phyloP scores from a whole-genome alignment of 306 rosid genomes.

The Vicia faba region DNA sequence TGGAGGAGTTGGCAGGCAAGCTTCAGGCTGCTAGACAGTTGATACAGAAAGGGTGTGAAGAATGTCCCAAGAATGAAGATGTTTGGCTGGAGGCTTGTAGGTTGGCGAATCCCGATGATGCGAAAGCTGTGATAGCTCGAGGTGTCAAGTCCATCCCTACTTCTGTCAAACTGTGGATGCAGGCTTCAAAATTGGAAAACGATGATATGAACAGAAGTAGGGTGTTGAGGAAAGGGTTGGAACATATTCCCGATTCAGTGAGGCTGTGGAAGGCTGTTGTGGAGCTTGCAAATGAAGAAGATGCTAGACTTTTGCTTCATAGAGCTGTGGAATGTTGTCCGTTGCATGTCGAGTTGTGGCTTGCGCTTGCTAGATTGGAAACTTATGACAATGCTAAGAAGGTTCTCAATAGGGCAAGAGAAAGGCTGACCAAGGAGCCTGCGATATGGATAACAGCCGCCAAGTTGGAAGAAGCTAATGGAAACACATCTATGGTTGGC shows the following conservation, averaged over 20 bases:
- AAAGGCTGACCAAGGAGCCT: slow-evolving; percentile 79
- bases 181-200: slow-evolving; percentile 77
- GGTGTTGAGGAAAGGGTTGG: slow-evolving; percentile 87
- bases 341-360: slow-evolving; percentile 88
- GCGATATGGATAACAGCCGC: slow-evolving; percentile 93
- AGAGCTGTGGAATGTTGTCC: slow-evolving; percentile 94
- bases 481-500: slow-evolving; percentile 78
- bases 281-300: slow-evolving; percentile 87
- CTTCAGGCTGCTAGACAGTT: slow-evolving; percentile 77
- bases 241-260: slow-evolving; percentile 86
- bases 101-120: slow-evolving; percentile 81
- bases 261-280: slow-evolving; percentile 95
- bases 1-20: slow-evolving; percentile 90
- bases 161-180: slow-evolving; percentile 90
- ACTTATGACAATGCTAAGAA: slow-evolving; percentile 79
- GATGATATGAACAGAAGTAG: slow-evolving; percentile 70
- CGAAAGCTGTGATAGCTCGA: slow-evolving; percentile 78
- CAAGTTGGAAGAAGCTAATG: slow-evolving; percentile 94
- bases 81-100: slow-evolving; percentile 96
- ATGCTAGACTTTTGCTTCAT: slow-evolving; percentile 81
- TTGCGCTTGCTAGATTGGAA: slow-evolving; percentile 87
- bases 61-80: slow-evolving; percentile 86
- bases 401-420: slow-evolving; percentile 84
- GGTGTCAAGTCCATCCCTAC: slow-evolving; percentile 80
- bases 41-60: slow-evolving; percentile 86